phyloP scores from a whole-genome alignment of 345 rosid genomes.

The Moricandia arvensis region DNA sequence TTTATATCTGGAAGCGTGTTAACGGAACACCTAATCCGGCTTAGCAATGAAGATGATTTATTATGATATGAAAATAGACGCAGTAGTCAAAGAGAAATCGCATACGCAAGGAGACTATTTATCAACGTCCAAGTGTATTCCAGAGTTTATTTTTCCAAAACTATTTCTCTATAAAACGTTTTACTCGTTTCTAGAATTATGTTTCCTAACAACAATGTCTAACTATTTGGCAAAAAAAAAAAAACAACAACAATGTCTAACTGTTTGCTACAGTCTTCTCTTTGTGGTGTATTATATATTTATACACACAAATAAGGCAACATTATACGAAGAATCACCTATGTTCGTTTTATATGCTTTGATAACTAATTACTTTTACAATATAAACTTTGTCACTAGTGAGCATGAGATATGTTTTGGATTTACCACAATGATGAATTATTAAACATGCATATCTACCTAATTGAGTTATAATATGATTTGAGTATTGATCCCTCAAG shows the following conservation, averaged over 20 bases:
- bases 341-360: background rate
- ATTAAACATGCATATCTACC: too few relatives aligned
- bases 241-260: too few relatives aligned
- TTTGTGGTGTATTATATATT: background rate
- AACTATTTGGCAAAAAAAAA: too few relatives aligned
- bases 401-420: too few relatives aligned
- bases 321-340: background rate
- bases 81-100: background rate
- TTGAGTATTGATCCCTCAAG: background rate
- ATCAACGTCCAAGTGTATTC: background rate
- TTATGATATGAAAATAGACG: background rate
- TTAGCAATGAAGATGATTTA: background rate
- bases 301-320: too few relatives aligned
- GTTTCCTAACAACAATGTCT: background rate
- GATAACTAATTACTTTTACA: background rate
- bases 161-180: background rate
- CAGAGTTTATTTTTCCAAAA: background rate
- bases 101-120: too few relatives aligned
- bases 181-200: too few relatives aligned
- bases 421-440: too few relatives aligned
- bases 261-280: background rate
- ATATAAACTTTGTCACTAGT: too few relatives aligned
- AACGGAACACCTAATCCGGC: background rate
- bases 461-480: background rate
- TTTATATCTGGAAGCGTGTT: background rate